These are phyloP conservation scores for Fonsecaea multimorphosa DNA, from an alignment of 2,329 filamentous ascomycete species.

Conservation along the genomic window DNA sequence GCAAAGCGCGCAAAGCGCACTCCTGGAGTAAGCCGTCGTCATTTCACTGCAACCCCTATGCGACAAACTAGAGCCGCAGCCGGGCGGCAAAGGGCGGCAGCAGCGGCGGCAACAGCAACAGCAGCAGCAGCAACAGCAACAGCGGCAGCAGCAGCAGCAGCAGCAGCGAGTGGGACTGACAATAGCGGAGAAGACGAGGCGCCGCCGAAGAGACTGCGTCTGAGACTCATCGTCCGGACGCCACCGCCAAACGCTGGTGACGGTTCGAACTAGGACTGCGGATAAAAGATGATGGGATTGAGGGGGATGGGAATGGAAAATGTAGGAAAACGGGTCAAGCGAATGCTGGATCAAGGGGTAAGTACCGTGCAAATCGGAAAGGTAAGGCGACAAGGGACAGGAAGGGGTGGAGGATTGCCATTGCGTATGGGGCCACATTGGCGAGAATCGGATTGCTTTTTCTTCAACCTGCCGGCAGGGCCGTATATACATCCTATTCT, in stretches of 20 bases:
- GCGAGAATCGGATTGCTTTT: no score
- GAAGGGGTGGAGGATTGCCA: no score
- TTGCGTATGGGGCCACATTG: no score
- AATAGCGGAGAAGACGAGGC: not conserved
- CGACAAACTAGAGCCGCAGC: slow-evolving; percentile 3
- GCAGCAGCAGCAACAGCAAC: not conserved
- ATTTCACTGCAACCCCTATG: not conserved
- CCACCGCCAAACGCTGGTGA: not conserved
- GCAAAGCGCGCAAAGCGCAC: not conserved
- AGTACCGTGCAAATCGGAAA: no score
- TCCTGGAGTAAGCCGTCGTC: not conserved
- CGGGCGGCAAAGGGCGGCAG: not conserved
- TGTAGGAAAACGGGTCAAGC: not conserved
- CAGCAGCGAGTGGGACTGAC: not conserved
- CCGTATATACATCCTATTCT: no score
- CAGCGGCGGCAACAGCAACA: not conserved
- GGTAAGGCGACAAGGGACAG: no score
- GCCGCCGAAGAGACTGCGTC: not conserved
- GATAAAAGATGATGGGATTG: not conserved
- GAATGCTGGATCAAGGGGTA: no score
- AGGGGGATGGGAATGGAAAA: not conserved
- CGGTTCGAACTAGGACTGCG: not conserved
- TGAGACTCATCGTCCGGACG: not conserved
- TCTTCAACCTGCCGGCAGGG: no score
- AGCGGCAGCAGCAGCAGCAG: not conserved